Conservation (phyloP, 257 asterid species). For the Pogostemon cablin region DNA sequence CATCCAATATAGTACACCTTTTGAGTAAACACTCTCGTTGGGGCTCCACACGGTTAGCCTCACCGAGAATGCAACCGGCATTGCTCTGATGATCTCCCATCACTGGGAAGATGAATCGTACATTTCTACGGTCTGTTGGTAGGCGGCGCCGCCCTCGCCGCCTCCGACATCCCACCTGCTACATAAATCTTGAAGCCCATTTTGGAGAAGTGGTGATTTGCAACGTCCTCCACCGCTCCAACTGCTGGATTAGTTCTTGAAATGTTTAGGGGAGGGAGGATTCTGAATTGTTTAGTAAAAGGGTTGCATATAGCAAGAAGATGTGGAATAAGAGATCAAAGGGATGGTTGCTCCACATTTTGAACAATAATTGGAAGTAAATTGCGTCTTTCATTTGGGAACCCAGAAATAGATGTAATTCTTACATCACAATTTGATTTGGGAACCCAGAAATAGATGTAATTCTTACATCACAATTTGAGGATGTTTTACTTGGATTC, state of each 20-base stretch:
- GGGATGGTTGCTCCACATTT: conserved; percentile 74
- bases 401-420: too few species aligned
- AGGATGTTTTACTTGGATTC: too few species aligned
- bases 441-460: too few species aligned
- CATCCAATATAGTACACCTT: conserved; percentile 74
- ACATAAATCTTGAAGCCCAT: conserved; percentile 48
- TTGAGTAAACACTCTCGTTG: conserved; percentile 56
- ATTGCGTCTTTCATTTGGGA: too few species aligned
- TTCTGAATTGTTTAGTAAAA: conserved; percentile 59
- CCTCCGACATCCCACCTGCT: conserved; percentile 88
- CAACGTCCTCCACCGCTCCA: conserved; percentile 40
- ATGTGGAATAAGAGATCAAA: conserved; percentile 59
- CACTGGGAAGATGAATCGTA: conserved; percentile 49
- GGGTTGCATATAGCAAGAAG: conserved; percentile 73
- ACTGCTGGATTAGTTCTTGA: conserved; percentile 72
- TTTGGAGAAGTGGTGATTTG: not conserved
- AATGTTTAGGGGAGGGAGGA: conserved; percentile 45
- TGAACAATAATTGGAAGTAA: not conserved
- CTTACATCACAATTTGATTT: too few species aligned
- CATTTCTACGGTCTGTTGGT: conserved; percentile 65
- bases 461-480: too few species aligned
- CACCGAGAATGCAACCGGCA: conserved; percentile 77
- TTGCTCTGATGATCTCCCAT: conserved; percentile 48
- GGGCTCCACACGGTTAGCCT: conserved; percentile 94
- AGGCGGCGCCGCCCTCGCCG: conserved; percentile 44